Base-by-base conservation (phyloP, 352 stramenopile species). In the Elongisporangium undulatum region DNA sequence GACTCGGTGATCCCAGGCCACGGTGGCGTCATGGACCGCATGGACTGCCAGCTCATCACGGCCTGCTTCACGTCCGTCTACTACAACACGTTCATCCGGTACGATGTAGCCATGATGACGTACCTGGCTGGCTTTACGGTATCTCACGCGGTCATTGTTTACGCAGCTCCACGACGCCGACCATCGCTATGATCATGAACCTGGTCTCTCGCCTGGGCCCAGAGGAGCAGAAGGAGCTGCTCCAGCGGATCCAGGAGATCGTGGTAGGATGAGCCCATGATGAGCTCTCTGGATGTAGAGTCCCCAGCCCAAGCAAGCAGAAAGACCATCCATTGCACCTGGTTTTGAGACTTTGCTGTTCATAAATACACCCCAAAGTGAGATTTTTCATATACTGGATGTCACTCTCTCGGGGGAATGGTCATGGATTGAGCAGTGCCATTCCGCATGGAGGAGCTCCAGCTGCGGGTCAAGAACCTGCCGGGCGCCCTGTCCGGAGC, bases 1-100 rank as follows among this genome's bases (percentile, higher is more conserved):
- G 97, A 98, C 63, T 96, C 87, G 23, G 79, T 99, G 51, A 99
- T 99, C 60, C 98, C 97, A 2, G 97, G 97, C 55, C 98, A 99
- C 67, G 96, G 96, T 51, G 96, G 96, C 26, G 79, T 99, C 57
- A 98, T 97, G 84, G 96, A 99, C 67, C 89, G 96, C 51, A 98
- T 99, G 90, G 96, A 99, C 75, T 99, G 96, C 69, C 94, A 99
- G 70, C 85, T 98, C 58, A 91, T 98, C 77, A 98, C 97, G 63
- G 79, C 90, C 51, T 77, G 97, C 22, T 98, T 97, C 69, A 98
- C 94, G 26, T 97, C 91, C 53, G 94, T 99, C 48, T 98, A 99
- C 81, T 98, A 98, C 77, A 97, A 97, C 70, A 98, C 92, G 38
- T 99, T 99, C 79, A 97, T 99, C 60, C 77, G 83, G 85, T 92